Evolutionary conservation across 495 filamentous ascomycete species (phyloP), one percentile per base, ranked within the genome.

Genomic region (Hypoxylon subgilvum): DNA sequence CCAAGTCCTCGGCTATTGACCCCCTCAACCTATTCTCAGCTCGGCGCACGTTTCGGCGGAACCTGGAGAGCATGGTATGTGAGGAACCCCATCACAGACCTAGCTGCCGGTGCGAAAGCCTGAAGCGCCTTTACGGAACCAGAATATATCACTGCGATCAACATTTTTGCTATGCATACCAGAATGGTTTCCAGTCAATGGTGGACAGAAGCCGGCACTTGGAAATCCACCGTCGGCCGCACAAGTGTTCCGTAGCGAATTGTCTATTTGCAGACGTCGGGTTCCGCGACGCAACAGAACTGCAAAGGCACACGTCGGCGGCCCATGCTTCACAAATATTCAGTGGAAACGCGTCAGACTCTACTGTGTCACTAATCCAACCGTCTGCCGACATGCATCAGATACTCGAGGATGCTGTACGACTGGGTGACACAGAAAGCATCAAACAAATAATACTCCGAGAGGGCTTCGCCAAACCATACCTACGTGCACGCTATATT

Each of bases 131-230:
- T 4, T 61, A 61, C 14, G 44, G 57, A 31, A 25, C 36, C 10
- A 54, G 50, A n/a, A 14, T 55, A 23, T 54, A 54, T 21, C 23
- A 61, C 32, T 61, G 57, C 14, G 30, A 61, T 18, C 57, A 61
- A 27, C 12, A 36, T 18, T 55, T 44, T 16, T 61, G 57, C 31
- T 13, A 50, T 19, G 57, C 50, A 32, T 61, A 54, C 25, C 42
- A 13, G 8, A 36, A 7, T 18, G 57, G 50, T 2, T 54, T 61
- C 16, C 38, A 36, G 6, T 54, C 36, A 12, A 39, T 17, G 9
- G 1, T 5, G 14, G 22, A 4, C 10, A 48, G 57, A 18, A 50
- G 49, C 1, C 8, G 8, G 17, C 57, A 61, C n/a, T 23, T 44
- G 9, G 7, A 22, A n/a, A 38, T 54, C 1, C 57, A 61, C 44